Evolutionary conservation across 352 stramenopile species (phyloP).

Genomic region (Globisporangium middletonii): DNA sequence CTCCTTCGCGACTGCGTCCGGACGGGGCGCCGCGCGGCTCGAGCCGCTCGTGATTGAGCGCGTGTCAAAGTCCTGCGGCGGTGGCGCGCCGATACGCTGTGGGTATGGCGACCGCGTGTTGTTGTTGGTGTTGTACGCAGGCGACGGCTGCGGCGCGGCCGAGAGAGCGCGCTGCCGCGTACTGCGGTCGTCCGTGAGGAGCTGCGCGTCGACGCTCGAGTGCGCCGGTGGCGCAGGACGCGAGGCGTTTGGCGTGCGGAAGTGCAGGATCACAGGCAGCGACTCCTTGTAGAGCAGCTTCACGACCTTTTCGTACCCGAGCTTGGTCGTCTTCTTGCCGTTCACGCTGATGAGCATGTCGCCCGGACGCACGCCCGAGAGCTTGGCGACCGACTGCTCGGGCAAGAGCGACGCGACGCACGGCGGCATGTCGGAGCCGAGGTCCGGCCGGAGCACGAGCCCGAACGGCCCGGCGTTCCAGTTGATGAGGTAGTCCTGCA

Average conservation of each 20-base stretch:
- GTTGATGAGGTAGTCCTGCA: conserved; percentile 83
- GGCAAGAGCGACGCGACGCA: conserved; percentile 66
- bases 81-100: not conserved
- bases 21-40: conserved; percentile 19
- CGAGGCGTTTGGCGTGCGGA: conserved; percentile 42
- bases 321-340: conserved; percentile 64
- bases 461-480: conserved; percentile 78
- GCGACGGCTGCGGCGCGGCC: not conserved
- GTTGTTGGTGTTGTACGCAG: conserved; percentile 7
- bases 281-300: conserved; percentile 74
- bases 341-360: conserved; percentile 78
- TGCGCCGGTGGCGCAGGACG: not conserved
- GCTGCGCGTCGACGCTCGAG: conserved; percentile 8
- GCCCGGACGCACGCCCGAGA: conserved; percentile 55
- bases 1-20: conserved; percentile 15
- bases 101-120: conserved; percentile 4
- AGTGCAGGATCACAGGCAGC: conserved; percentile 70
- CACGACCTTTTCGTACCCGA: conserved; percentile 77
- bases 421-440: conserved; percentile 71
- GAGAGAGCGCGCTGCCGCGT: not conserved
- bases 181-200: not conserved
- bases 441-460: conserved; percentile 61
- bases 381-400: conserved; percentile 63
- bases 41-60: conserved; percentile 17
- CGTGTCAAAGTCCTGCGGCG: conserved; percentile 12